Evolutionary conservation across 371 early-diverging fungal species (phyloP), one percentile per base, ranked within the genome.

Genomic region (Umbelopsis sp.): DNA sequence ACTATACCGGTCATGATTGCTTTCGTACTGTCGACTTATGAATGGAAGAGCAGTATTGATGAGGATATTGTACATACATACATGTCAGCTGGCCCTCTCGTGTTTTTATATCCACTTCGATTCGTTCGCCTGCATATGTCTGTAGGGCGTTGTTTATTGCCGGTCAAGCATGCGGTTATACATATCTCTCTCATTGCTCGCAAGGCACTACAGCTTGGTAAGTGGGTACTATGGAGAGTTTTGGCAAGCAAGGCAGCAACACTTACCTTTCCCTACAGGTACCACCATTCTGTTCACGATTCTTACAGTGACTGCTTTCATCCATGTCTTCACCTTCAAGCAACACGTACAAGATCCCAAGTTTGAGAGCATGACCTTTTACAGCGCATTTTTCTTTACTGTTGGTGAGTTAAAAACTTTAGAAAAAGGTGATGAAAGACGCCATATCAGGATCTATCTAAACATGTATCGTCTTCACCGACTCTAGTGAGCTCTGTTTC

Each of bases 361-460:
- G 24, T 66, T 65, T 51, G 77, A 84, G 69, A 70, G 76, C 50
- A 76, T 86, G 66, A 83, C 75, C 44, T 91, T 92, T 64, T 86
- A 79, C 72, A 91, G 89, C 78, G 87, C 86, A 16, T 84, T 91
- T 69, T 91, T 86, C 76, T 87, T 85, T 57, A 88, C 88, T 24
- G 79, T 83, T 6, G 85, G 89, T 74, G 70, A 25, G 69, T 69
- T 66, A 11, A 25, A 4, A 4, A 14, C n/a, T n/a, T 65, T 45
- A n/a, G 45, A 45, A 7, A 10, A 37, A 44, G 63, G 51, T 29
- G 6, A 35, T 41, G 25, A 6, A 18, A 11, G 16, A 18, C 25
- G 14, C 12, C 22, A 24, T 29, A 18, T 1, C 3, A 25, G 29
- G n/a, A 69, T 9, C 20, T 16, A n/a, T 46, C 57, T 41, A 7